Percentiles rank a stretch among this genome's conserved stretches.
Conservation (phyloP, 2,329 filamentous ascomycete species). For the Pseudogymnoascus sp. region DNA sequence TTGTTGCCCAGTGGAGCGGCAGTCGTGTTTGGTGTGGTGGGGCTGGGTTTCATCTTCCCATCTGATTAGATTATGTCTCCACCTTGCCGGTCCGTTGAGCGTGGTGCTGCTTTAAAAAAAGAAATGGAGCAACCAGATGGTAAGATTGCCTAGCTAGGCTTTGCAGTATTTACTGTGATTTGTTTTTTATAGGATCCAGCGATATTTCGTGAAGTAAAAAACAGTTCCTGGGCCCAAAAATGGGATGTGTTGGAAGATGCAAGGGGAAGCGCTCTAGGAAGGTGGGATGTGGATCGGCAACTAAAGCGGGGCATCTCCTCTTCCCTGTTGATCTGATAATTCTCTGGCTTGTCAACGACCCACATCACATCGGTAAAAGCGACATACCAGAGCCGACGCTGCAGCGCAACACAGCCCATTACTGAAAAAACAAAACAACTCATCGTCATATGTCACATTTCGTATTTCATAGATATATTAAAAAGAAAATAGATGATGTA, state of each 20-base stretch:
- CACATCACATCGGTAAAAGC: background rate
- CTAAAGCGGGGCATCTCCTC: background rate
- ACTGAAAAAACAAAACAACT: background rate
- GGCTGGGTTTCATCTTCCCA: background rate
- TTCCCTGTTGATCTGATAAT: slow-evolving; percentile 5
- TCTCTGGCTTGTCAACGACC: background rate
- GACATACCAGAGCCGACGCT: background rate
- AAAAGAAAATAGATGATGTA: background rate
- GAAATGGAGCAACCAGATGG: background rate
- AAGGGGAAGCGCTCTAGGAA: background rate
- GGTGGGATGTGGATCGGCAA: background rate
- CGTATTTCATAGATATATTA: background rate
- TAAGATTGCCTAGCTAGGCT: background rate
- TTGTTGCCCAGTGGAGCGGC: background rate
- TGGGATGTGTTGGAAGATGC: background rate
- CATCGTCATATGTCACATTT: background rate
- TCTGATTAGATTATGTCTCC: slow-evolving; percentile 9
- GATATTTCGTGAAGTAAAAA: background rate
- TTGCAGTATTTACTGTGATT: background rate
- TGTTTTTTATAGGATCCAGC: background rate
- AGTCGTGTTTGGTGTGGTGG: background rate
- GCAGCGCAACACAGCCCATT: background rate
- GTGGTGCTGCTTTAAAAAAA: background rate
- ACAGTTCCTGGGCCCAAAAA: background rate
- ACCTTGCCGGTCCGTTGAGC: background rate